A percentile compares a stretch with the other conserved stretches of the same genome.
Evolutionary conservation across 202 grass and related monocot species (phyloP).

Genomic region (Saccharum hybrid): DNA sequence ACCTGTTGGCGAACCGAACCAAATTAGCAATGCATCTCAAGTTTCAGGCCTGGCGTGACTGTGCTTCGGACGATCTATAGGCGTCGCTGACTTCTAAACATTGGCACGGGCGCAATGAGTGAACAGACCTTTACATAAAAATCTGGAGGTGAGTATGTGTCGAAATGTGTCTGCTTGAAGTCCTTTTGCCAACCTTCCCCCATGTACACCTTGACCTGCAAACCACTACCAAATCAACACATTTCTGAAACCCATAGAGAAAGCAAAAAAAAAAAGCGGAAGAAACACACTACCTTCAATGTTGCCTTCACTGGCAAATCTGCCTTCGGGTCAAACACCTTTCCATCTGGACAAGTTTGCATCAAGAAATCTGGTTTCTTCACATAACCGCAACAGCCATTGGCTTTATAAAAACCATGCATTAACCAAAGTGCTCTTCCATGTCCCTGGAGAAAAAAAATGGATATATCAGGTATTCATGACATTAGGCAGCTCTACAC

Average conservation of each 20-base stretch:
- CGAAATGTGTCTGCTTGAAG: slow-evolving; percentile 87
- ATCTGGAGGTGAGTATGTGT: slow-evolving; percentile 90
- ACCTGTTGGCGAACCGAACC: slow-evolving; percentile 53
- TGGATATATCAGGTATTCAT: background rate
- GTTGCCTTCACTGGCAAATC: slow-evolving; percentile 75
- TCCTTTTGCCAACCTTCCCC: slow-evolving; percentile 84
- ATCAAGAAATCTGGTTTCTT: slow-evolving; percentile 96
- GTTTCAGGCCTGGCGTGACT: background rate
- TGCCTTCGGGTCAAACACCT: slow-evolving; percentile 75
- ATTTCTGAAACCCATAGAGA: slow-evolving; percentile 29
- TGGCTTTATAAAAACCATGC: slow-evolving; percentile 90
- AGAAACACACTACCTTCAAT: slow-evolving; percentile 59
- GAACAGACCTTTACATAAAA: slow-evolving; percentile 73
- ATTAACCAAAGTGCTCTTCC: slow-evolving; percentile 97
- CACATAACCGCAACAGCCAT: slow-evolving; percentile 89
- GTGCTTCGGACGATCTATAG: background rate
- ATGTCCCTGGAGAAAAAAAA: slow-evolving; percentile 60
- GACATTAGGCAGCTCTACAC: slow-evolving; percentile 15
- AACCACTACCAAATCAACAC: background rate
- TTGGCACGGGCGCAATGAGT: background rate
- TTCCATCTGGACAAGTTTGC: slow-evolving; percentile 76
- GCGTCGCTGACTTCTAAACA: background rate
- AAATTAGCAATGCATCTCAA: background rate
- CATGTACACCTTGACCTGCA: slow-evolving; percentile 93
- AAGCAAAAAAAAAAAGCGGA: slow-evolving; percentile 3